A percentile compares a stretch with the other conserved stretches of the same genome.
Conservation (phyloP, 2,329 filamentous ascomycete species). For the Tolypocladium cylindrosporum region DNA sequence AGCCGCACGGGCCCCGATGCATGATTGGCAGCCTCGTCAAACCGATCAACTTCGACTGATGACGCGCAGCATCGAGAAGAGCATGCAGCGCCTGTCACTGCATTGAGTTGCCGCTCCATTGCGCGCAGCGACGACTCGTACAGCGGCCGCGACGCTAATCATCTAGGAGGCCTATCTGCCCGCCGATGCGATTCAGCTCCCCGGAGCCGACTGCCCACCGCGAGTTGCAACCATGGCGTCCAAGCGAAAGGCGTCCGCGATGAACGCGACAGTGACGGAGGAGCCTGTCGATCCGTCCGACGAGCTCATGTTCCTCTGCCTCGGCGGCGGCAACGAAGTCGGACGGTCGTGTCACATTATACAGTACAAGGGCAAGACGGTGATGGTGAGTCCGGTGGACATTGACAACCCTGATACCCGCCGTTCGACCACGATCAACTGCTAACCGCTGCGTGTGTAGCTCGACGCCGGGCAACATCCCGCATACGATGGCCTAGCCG, state of each 20-base stretch:
- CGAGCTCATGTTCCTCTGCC: constrained; percentile 85
- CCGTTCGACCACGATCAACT: background rate
- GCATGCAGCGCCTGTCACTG: background rate
- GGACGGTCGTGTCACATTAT: constrained; percentile 95
- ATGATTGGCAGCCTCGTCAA: background rate
- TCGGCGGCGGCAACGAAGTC: constrained; percentile 95
- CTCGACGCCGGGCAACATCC: constrained; percentile 97
- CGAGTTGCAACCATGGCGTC: constrained; percentile 59
- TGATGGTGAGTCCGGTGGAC: constrained; percentile 59
- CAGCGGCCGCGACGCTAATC: background rate
- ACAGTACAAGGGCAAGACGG: constrained; percentile 98
- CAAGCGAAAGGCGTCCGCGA: constrained; percentile 77
- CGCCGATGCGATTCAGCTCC: background rate
- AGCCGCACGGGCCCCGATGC: background rate
- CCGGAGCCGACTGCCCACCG: background rate
- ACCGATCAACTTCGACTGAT: background rate
- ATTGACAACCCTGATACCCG: background rate
- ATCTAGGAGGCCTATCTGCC: background rate
- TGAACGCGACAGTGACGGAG: constrained; percentile 57
- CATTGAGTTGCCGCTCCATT: background rate
- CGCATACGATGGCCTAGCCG: constrained; percentile 86
- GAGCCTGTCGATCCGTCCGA: constrained; percentile 89
- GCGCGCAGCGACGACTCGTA: background rate
- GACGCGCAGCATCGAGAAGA: background rate
- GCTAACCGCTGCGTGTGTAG: constrained; percentile 30